phyloP scores from a whole-genome alignment of 805 yeast genomes.

The Candida nitratophila region DNA sequence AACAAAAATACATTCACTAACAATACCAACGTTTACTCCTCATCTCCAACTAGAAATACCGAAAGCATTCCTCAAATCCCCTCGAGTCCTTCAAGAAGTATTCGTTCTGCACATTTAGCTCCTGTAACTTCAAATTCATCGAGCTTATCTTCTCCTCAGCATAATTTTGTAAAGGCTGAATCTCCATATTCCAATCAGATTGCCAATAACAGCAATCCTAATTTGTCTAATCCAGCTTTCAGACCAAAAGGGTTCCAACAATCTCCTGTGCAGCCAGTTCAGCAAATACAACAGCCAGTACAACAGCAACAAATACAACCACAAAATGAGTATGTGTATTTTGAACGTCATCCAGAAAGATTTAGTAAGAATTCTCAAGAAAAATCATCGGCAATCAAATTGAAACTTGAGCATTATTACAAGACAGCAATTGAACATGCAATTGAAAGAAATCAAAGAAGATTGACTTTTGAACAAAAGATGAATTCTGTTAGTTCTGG shows the following conservation, averaged over 20 bases:
- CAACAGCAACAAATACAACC: slow-evolving; percentile 4
- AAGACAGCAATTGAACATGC: slow-evolving; percentile 86
- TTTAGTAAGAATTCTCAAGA: slow-evolving; percentile 73
- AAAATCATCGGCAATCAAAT: slow-evolving; percentile 74
- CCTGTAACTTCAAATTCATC: slow-evolving; percentile 25
- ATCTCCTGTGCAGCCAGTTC: neutral
- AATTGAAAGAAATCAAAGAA: slow-evolving; percentile 89
- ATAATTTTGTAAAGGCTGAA: slow-evolving; percentile 12
- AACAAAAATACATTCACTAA: slow-evolving; percentile 1
- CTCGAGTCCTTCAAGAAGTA: slow-evolving; percentile 27
- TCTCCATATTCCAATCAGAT: slow-evolving; percentile 14
- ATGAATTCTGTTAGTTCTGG: slow-evolving; percentile 68
- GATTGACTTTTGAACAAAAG: slow-evolving; percentile 75
- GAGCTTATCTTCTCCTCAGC: slow-evolving; percentile 18
- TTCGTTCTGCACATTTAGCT: slow-evolving; percentile 22
- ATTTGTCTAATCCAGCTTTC: slow-evolving; percentile 6
- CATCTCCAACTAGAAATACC: slow-evolving; percentile 7
- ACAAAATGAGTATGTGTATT: slow-evolving; percentile 49
- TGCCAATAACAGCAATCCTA: slow-evolving; percentile 24
- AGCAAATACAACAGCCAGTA: slow-evolving; percentile 1
- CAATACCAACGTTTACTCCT: neutral
- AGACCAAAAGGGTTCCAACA: neutral
- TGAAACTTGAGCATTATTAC: slow-evolving; percentile 77
- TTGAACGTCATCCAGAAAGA: slow-evolving; percentile 77
- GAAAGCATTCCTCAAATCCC: slow-evolving; percentile 21